Evolutionary conservation across 768 basidiomycete species (phyloP), one percentile per base, ranked within the genome.

Genomic region (Rhizopogon rudus): DNA sequence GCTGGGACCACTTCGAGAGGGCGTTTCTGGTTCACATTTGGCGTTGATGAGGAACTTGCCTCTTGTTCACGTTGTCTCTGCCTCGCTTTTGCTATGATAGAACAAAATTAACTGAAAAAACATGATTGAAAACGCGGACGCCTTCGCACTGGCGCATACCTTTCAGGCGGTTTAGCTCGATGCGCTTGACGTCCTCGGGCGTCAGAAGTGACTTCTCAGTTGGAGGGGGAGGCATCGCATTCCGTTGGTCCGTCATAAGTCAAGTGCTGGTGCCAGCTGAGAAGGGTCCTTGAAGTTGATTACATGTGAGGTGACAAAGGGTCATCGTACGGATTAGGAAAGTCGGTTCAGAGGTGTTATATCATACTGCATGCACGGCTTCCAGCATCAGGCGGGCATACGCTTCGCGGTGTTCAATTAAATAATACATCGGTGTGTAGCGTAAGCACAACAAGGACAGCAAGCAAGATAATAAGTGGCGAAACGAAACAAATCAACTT

Each of bases 81-180:
- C 39, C 74, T 81, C 29, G 84, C 86, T 70, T 93, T 93, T 3
- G 91, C 91, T 90, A 59, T 1, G 51, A 14, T 52, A 54, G 33
- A 8, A 50, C 13, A 43, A 20, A 48, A 22, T 52, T 40, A 20
- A 3, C 25, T 25, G 25, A 25, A 25, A 25, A 5, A 25, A 5
- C 25, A 5, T 25, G 25, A 25, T 25, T 25, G 37, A 10, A 39
- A 13, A 37, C 22, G 0, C 35, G 3, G 28, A 10, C 44, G 35
- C 10, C 45, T 35, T 35, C 28, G 35, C 35, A 29, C 62, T 50
- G 6, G 25, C 20, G 13, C 44, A 39, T 50, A 88, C 89, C 89
- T 81, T 80, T 85, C 22, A 93, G 72, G 52, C 91, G 81, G 62
- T 93, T 91, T 42, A 92, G 77, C 66, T 93, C 90, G 25, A 92